phyloP scores from a whole-genome alignment of 257 asterid species.

The Haberlea rhodopensis region DNA sequence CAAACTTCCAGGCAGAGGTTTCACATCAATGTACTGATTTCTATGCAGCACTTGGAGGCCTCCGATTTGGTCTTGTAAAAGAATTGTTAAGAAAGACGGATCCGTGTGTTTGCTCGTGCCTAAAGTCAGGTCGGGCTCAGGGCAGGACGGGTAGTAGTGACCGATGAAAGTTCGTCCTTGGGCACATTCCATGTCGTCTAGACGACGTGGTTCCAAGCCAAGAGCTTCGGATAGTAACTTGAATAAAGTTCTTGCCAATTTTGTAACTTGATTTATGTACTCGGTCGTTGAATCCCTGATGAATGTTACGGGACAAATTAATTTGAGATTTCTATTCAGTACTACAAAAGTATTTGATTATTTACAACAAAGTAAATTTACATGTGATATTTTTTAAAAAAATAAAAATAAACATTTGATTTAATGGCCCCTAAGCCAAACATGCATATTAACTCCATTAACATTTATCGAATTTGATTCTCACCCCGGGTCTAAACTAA shows the following conservation, averaged over 20 bases:
- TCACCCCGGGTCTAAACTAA: no score
- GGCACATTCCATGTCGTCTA: slow-evolving; percentile 42
- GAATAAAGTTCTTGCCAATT: slow-evolving; percentile 43
- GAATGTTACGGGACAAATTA: not conserved
- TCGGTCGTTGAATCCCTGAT: slow-evolving; percentile 44
- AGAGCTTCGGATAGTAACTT: slow-evolving; percentile 71
- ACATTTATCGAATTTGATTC: no score
- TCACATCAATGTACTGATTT: slow-evolving; percentile 45
- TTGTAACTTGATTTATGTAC: slow-evolving; percentile 35
- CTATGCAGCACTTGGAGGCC: slow-evolving; percentile 65
- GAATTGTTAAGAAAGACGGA: slow-evolving; percentile 52
- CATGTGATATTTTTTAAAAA: no score
- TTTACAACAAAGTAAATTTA: no score
- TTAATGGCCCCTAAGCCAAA: no score
- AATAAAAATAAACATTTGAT: no score
- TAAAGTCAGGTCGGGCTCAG: slow-evolving; percentile 62
- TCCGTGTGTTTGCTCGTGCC: slow-evolving; percentile 71
- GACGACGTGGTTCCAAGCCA: slow-evolving; percentile 44
- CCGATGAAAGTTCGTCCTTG: slow-evolving; percentile 33
- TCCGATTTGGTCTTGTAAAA: slow-evolving; percentile 58
- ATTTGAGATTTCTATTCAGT: no score
- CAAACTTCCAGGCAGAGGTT: slow-evolving; percentile 47
- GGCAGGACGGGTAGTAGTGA: slow-evolving; percentile 74
- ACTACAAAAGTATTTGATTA: no score
- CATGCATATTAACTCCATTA: no score